Evolutionary conservation across 2,329 filamentous ascomycete genomes (phyloP).

Genomic region (Sarocladium strictum): DNA sequence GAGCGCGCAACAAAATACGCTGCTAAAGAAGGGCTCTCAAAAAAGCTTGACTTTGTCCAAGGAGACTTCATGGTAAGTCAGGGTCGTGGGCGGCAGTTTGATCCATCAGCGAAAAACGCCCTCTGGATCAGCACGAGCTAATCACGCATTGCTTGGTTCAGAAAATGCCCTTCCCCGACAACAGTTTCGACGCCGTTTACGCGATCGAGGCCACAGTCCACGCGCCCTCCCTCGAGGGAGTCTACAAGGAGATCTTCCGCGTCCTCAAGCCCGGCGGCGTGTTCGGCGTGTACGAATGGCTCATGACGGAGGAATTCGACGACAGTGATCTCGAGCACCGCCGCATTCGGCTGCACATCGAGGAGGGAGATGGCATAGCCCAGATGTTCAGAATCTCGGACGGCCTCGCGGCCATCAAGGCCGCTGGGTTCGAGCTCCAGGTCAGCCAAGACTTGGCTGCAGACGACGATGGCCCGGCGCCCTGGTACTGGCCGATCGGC

Average conservation of each 20-base stretch:
- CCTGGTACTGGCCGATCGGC: slow-evolving; percentile 87
- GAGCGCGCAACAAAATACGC: slow-evolving; percentile 79
- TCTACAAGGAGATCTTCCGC: slow-evolving; percentile 86
- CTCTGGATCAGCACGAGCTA: neutral
- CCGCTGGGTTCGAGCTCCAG: slow-evolving; percentile 74
- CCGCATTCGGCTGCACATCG: slow-evolving; percentile 81
- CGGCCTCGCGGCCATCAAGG: slow-evolving; percentile 71
- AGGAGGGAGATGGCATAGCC: slow-evolving; percentile 87
- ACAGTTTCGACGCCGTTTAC: slow-evolving; percentile 87
- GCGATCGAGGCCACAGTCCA: slow-evolving; percentile 94
- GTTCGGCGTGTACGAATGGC: slow-evolving; percentile 94
- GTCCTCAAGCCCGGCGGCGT: slow-evolving; percentile 90
- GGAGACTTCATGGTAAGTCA: slow-evolving; percentile 77
- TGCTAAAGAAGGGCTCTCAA: slow-evolving; percentile 65
- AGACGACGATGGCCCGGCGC: slow-evolving; percentile 39
- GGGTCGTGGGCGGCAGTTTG: too few species aligned
- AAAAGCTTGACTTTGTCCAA: slow-evolving; percentile 78
- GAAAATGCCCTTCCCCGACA: slow-evolving; percentile 89
- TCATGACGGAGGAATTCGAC: slow-evolving; percentile 94
- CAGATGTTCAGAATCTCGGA: slow-evolving; percentile 87
- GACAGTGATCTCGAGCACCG: slow-evolving; percentile 77
- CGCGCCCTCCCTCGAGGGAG: slow-evolving; percentile 77
- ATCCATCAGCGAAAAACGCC: too few species aligned
- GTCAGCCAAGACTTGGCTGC: slow-evolving; percentile 50
- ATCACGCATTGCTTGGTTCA: slow-evolving; percentile 20